Conservation (phyloP, 2,329 filamentous ascomycete genomes). For the Fusarium devonianum region DNA sequence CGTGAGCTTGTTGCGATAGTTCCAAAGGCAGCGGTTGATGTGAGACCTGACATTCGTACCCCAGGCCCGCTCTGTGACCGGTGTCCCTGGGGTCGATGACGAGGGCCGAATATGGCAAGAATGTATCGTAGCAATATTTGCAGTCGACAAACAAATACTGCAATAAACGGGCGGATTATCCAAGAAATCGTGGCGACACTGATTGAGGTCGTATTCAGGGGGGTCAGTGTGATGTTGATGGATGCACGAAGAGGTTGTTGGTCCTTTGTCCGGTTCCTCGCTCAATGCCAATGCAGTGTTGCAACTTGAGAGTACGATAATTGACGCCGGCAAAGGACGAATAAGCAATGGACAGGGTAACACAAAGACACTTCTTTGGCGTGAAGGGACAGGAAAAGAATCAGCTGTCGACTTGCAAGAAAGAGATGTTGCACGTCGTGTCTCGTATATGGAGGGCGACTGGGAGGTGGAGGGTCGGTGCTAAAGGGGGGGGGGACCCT, state of each 20-base stretch:
- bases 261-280: background rate
- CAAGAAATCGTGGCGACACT: constrained; percentile 5
- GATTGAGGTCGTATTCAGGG: constrained; percentile 3
- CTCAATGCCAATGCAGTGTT: background rate
- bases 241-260: background rate
- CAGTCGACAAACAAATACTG: constrained; percentile 1
- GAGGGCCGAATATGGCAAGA: constrained; percentile 22
- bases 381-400: constrained; percentile 36
- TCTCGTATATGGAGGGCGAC: constrained; percentile 45
- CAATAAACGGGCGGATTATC: background rate
- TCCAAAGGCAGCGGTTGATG: constrained; percentile 21
- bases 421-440: constrained; percentile 44
- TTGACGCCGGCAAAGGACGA: background rate
- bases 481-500: constrained; percentile 37
- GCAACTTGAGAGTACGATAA: background rate
- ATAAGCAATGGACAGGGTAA: constrained; percentile 17
- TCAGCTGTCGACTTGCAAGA: constrained; percentile 34
- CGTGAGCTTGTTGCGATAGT: constrained; percentile 15
- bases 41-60: constrained; percentile 38
- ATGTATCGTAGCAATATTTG: constrained; percentile 3
- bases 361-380: constrained; percentile 32
- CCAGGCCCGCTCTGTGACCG: constrained; percentile 40
- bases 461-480: constrained; percentile 34
- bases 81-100: constrained; percentile 39
- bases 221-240: constrained; percentile 6